These are phyloP conservation scores for Sordariomycetes sp. DNA, from an alignment of 2,329 filamentous ascomycete genomes.

Conservation along the genomic window DNA sequence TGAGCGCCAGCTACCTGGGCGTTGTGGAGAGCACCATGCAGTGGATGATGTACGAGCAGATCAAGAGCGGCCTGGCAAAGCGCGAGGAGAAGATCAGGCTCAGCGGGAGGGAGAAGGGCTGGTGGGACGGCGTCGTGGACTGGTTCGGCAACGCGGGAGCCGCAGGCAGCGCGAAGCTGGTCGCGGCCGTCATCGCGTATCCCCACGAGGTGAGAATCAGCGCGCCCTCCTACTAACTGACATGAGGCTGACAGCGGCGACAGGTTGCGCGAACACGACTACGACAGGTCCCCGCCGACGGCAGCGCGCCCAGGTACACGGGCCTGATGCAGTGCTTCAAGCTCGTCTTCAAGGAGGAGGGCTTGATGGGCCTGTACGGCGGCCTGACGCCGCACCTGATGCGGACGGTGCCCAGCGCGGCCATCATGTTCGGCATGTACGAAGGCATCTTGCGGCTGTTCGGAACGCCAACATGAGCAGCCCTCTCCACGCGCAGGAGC, in stretches of 20 bases:
- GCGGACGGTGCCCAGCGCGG: slow-evolving; percentile 82
- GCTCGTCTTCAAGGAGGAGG: slow-evolving; percentile 81
- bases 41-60: slow-evolving; percentile 90
- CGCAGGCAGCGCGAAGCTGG: slow-evolving; percentile 75
- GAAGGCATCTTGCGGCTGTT: slow-evolving; percentile 46
- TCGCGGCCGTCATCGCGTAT: slow-evolving; percentile 79
- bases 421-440: slow-evolving; percentile 94
- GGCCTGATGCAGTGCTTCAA: slow-evolving; percentile 83
- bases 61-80: slow-evolving; percentile 65
- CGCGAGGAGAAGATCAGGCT: slow-evolving; percentile 49
- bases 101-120: slow-evolving; percentile 53
- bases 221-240: no score
- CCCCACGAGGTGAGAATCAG: slow-evolving; percentile 84
- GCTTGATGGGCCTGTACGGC: slow-evolving; percentile 77
- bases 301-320: slow-evolving; percentile 70
- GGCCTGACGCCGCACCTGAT: slow-evolving; percentile 87
- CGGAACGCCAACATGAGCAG: slow-evolving; percentile 23
- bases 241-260: no score
- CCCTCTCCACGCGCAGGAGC: no score
- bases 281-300: slow-evolving; percentile 69
- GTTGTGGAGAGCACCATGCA: slow-evolving; percentile 86
- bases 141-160: slow-evolving; percentile 73
- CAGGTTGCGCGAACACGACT: slow-evolving; percentile 75
- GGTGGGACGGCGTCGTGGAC: slow-evolving; percentile 66
- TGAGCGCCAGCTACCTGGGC: slow-evolving; percentile 86